Evolutionary conservation across 2,329 filamentous ascomycete genomes (phyloP).

Genomic region (Cytospora piceicola): DNA sequence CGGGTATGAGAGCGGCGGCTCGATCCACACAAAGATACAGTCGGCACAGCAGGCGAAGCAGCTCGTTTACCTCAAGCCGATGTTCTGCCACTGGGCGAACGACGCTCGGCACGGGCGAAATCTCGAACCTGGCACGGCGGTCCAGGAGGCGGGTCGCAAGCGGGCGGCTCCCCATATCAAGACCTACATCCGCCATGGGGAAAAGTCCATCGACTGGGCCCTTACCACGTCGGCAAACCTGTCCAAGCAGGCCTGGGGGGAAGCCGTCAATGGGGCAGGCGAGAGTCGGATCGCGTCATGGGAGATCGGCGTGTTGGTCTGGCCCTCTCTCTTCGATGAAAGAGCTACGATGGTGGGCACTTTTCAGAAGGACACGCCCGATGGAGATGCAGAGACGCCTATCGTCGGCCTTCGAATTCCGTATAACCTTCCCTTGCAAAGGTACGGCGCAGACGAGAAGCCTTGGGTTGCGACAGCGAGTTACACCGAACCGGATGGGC

Average conservation of each 20-base stretch:
- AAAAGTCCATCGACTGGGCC: conserved; percentile 75
- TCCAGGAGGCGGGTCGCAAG: conserved; percentile 60
- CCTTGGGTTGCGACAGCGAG: conserved; percentile 75
- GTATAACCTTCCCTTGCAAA: conserved; percentile 76
- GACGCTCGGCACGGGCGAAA: conserved; percentile 49
- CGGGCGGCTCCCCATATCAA: conserved; percentile 87
- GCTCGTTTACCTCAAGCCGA: conserved; percentile 69
- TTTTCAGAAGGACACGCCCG: conserved; percentile 65
- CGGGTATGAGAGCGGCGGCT: conserved; percentile 76
- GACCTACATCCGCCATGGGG: conserved; percentile 74
- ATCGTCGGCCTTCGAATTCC: conserved; percentile 76
- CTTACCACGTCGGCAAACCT: conserved; percentile 89
- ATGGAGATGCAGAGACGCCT: conserved; percentile 34
- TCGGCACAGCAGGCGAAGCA: conserved; percentile 74
- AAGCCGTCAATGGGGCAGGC: conserved; percentile 57
- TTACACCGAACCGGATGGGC: conserved; percentile 67
- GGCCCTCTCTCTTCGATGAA: conserved; percentile 65
- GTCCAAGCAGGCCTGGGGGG: conserved; percentile 88
- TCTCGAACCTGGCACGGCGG: conserved; percentile 25
- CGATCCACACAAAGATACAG: conserved; percentile 81
- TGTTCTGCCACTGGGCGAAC: conserved; percentile 77
- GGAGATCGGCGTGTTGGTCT: conserved; percentile 82
- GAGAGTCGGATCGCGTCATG: conserved; percentile 77
- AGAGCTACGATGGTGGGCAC: conserved; percentile 66
- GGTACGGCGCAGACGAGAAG: conserved; percentile 64